Base-by-base conservation (phyloP, 169 alveolate genomes). In the Condylostoma magnum region DNA sequence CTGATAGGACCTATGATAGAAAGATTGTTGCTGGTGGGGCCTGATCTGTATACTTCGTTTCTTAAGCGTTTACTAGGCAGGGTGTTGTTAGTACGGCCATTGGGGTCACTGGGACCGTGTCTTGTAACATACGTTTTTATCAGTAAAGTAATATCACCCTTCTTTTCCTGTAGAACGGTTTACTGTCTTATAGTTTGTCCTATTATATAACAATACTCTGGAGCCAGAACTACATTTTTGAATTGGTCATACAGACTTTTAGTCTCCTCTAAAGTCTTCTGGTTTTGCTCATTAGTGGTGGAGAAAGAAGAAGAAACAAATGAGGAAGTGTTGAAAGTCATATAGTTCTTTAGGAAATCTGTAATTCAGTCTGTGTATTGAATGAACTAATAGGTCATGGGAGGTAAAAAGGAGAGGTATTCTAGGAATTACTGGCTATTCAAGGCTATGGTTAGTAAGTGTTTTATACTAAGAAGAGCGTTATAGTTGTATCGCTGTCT, bases 321-420 rank as follows among this genome's bases (percentile, higher is more conserved):
- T n/a, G 25, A 53, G 3, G 43, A 4, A 0, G 65, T n/a, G n/a
- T 33, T 22, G 30, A 27, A 53, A 3, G 12, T 44, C 52, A 15
- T 46, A 3, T 44, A 33, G 18, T 67, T 67, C 27, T 47, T 3
- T n/a, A 67, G 22, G 22, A 20, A 67, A n/a, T 46, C 65, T 46
- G 31, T 51, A 31, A 67, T 50, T 46, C 76, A 67, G 51, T 67
- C 52, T 25, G 41, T 15, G 41, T 33, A 67, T 12, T 20, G 22
- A 18, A n/a, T 15, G 34, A 47, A 67, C 36, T 67, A 53, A 50
- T 67, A 67, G 22, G 76, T 67, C 31, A 65, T 47, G 31, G 76
- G 76, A 10, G 76, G 76, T 4, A 67, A 6, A 12, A 31, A 28
- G 12, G 27, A 18, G 28, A 38, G 12, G 22, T 30, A 67, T 10